Evolutionary conservation across 495 filamentous ascomycete species (phyloP), one percentile per base, ranked within the genome.

Genomic region (Penicillium crystallinum): DNA sequence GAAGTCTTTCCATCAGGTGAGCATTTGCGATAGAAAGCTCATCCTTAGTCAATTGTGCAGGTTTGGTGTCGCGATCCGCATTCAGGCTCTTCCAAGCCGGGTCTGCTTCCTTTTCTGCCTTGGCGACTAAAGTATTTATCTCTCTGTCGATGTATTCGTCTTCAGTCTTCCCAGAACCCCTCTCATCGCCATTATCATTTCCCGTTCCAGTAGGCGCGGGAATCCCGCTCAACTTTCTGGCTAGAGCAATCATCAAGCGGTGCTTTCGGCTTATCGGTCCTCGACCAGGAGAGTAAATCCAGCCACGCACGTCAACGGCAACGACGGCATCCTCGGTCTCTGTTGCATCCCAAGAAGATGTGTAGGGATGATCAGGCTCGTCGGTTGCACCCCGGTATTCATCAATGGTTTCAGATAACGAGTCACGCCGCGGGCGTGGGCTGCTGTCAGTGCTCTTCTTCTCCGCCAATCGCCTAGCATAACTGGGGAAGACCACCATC

Each of bases 401-500:
- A 52, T 74, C 69, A 34, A 69, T 74, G 2, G 67, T 69, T 12
- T 61, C 52, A 0, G 61, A 57, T 52, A 66, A 57, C 36, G 73
- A 66, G 49, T 66, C 49, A 6, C 69, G 62, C 12, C 67, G 53
- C 33, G 29, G 39, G 18, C 46, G 61, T 17, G 55, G 9, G 42
- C 49, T 37, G 3, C 40, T 27, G 17, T 50, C 33, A 17, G 57
- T 59, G 25, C 61, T 69, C 48, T 66, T 69, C 48, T 66, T 59
- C 37, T 66, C 53, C 15, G 57, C 43, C 67, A 95, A 79, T 59
- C 77, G 78, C 65, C 88, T 76, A 37, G 88, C 87, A 71, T 97
- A 95, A 59, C 89, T 92, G 7, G 93, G 93, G 62, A 97, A 99
- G 12, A 97, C 60, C 10, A 97, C 79, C 83, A 99, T 88, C 73